Conservation (phyloP, 768 basidiomycete genomes). For the Udeniomyces megalosporus region DNA sequence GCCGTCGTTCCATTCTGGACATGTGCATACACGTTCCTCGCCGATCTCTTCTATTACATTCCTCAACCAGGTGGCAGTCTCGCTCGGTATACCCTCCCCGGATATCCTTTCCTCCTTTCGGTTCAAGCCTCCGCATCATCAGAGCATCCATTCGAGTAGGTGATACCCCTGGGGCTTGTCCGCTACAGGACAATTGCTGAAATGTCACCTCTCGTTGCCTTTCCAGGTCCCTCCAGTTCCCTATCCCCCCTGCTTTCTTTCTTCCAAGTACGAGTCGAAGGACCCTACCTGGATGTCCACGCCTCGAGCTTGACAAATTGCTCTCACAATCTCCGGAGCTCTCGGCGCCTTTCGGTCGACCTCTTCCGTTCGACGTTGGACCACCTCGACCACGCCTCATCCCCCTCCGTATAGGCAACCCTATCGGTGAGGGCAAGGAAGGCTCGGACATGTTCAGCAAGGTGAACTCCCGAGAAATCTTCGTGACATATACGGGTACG, state of each 20-base stretch:
- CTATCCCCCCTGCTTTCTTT: slow-evolving; percentile 1
- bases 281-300: background rate
- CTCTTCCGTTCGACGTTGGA: background rate
- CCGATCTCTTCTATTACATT: slow-evolving; percentile 3
- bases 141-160: background rate
- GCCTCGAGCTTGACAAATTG: background rate
- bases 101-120: background rate
- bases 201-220: too few relatives aligned
- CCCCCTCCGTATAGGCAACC: background rate
- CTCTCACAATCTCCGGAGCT: background rate
- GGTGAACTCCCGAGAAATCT: too few relatives aligned
- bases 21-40: slow-evolving; percentile 1
- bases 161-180: background rate
- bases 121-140: background rate
- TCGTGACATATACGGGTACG: too few relatives aligned
- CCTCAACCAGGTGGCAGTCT: background rate
- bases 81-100: background rate
- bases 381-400: background rate
- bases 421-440: background rate
- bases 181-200: background rate
- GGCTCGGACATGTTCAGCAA: background rate
- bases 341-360: background rate
- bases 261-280: background rate
- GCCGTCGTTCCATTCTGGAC: slow-evolving; percentile 3
- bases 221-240: slow-evolving; percentile 1